Evolutionary conservation across 179 eudicot genomes (phyloP), one percentile per base, ranked within the genome.

Genomic region (Camellia oleifera): DNA sequence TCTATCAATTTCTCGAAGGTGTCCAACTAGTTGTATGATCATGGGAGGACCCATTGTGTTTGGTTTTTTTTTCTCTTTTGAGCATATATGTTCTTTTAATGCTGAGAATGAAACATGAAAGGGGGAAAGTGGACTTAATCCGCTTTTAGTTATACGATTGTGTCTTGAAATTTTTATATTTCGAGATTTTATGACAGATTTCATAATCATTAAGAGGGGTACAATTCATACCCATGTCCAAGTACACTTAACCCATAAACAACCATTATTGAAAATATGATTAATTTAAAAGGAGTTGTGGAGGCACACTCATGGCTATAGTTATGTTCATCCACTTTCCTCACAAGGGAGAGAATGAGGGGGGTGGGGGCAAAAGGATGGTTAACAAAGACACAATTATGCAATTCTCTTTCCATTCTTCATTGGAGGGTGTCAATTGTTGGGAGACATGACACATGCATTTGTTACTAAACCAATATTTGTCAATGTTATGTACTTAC

Each of bases 391-490:
- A 17, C 67, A 68, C 20, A 54, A 69, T 72, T 54, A 72, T 72
- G 81, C 74, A 78, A 57, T 50, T 14, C 48, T 64, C 20, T 11
- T 20, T 18, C 62, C 23, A 45, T 77, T 77, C 80, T 79, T 32
- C 48, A 69, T 72, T 69, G 61, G 71, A 64, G 72, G 3, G 45
- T 5, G 54, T 68, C 73, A 76, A 68, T 68, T 10, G 26, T 66
- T 46, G 12, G 67, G 73, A 65, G 73, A 82, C 83, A 68, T 52
- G 60, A 77, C 78, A 77, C 50, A 54, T 58, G 69, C 69, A 60
- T 68, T 62, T 72, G 44, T 62, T 32, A 1, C 2, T 32, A 32
- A 1, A 32, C 40, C 40, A 32, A 32, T 32, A 32, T 32, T 32
- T 32, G 1, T 32, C 40, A 32, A 32, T 32, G 40, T 32, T 32